These are phyloP conservation scores for Aspergillus olivimuriae DNA, from an alignment of 495 filamentous ascomycete genomes.

Conservation along the genomic window DNA sequence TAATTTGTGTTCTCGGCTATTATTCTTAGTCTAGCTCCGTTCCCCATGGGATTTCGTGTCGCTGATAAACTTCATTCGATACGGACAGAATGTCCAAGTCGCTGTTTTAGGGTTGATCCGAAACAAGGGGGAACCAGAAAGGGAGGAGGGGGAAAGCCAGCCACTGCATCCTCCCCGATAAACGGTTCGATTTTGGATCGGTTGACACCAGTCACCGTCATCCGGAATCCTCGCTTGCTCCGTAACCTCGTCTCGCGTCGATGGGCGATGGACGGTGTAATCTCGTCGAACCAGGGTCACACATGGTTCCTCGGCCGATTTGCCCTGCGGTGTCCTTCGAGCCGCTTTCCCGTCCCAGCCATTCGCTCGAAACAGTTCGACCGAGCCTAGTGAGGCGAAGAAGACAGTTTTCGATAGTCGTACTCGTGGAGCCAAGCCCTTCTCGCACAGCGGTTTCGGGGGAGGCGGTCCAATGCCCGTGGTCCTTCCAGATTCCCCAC, in stretches of 20 bases:
- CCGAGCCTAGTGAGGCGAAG: not conserved
- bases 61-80: not conserved
- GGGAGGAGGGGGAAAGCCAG: slow-evolving; percentile 1
- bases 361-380: slow-evolving; percentile 3
- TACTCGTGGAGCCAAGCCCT: slow-evolving; percentile 15
- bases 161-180: slow-evolving; percentile 5
- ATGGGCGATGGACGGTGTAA: not conserved
- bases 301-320: slow-evolving; percentile 10
- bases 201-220: no score
- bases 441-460: slow-evolving; percentile 15
- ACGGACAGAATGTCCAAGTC: not conserved
- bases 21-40: not conserved
- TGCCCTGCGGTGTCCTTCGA: slow-evolving; percentile 5
- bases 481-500: slow-evolving; percentile 20
- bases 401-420: slow-evolving; percentile 6
- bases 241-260: not conserved
- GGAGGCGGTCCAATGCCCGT: slow-evolving; percentile 18
- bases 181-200: slow-evolving; percentile 1
- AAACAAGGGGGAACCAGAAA: slow-evolving; percentile 2
- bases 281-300: slow-evolving; percentile 6
- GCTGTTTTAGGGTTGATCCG: not conserved
- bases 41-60: not conserved
- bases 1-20: not conserved
- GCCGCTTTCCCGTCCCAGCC: not conserved
- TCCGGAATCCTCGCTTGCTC: not conserved